phyloP scores from a whole-genome alignment of 2,329 filamentous ascomycete genomes.

The Aaosphaeria arxii region DNA sequence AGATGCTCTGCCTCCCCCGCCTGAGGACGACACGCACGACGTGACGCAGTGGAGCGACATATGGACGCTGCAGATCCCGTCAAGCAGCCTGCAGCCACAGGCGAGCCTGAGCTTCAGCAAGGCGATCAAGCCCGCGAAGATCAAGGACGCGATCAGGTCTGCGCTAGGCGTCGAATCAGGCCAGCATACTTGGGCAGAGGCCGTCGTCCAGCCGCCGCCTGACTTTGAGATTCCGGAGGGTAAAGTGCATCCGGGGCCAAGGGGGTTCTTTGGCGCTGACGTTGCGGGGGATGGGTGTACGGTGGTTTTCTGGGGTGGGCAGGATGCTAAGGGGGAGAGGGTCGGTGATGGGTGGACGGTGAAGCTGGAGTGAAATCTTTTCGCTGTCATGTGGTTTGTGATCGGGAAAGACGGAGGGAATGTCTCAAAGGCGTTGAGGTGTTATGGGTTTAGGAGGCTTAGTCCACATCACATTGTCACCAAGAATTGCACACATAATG shows the following conservation, averaged over 20 bases:
- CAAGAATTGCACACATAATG: not conserved
- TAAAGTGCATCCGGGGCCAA: conserved; percentile 44
- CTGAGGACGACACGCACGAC: conserved; percentile 7
- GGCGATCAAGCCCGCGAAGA: conserved; percentile 40
- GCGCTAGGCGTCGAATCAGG: conserved; percentile 41
- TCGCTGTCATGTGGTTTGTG: not conserved
- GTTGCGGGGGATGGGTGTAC: conserved; percentile 32
- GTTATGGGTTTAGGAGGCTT: not conserved
- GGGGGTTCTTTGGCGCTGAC: conserved; percentile 42
- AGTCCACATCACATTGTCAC: not conserved
- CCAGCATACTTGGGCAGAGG: conserved; percentile 42
- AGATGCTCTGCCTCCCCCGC: conserved; percentile 1
- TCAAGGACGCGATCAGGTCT: conserved; percentile 43
- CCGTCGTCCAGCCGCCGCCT: conserved; percentile 36
- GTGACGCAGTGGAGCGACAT: conserved; percentile 39
- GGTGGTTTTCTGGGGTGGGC: conserved; percentile 43
- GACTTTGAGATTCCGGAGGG: conserved; percentile 34
- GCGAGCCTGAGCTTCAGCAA: conserved; percentile 20
- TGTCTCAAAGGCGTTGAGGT: not conserved
- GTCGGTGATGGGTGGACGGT: conserved; percentile 48
- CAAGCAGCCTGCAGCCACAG: conserved; percentile 26
- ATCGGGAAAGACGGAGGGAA: not conserved
- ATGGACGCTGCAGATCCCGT: conserved; percentile 46
- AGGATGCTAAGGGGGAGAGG: conserved; percentile 41
- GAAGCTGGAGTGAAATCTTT: conserved; percentile 23